Conservation (phyloP, 208 protist genomes). For the Leishmania tropica region DNA sequence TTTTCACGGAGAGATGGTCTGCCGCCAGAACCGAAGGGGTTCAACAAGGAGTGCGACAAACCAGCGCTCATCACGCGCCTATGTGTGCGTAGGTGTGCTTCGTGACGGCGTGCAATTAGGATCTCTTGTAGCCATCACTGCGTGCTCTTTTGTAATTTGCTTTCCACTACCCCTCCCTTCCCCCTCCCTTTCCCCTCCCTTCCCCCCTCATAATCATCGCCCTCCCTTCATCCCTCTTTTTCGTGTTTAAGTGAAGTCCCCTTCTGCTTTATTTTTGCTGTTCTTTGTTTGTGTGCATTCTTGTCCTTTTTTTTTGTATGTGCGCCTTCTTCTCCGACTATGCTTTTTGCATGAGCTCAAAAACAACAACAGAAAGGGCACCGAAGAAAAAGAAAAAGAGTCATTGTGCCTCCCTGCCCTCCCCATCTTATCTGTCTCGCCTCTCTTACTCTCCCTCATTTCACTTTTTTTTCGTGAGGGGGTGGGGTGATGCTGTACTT, state of each 20-base stretch:
- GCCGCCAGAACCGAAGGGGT: background rate
- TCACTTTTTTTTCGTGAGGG: too few relatives aligned
- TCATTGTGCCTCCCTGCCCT: background rate
- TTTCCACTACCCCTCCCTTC: background rate
- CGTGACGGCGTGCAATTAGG: background rate
- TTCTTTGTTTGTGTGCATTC: background rate
- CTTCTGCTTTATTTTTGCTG: background rate
- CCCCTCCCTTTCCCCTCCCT: background rate
- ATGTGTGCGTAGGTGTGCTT: background rate
- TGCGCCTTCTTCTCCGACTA: background rate
- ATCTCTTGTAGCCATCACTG: background rate
- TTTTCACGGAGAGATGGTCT: background rate
- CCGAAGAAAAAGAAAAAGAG: background rate
- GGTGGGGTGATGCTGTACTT: background rate
- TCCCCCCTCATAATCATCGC: too few relatives aligned
- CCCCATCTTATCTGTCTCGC: background rate
- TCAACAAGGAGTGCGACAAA: background rate
- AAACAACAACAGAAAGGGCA: background rate
- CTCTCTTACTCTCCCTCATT: background rate
- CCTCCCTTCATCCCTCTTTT: background rate
- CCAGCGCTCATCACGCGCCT: background rate
- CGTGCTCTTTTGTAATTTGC: background rate
- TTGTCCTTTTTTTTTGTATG: background rate
- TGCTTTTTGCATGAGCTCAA: background rate
- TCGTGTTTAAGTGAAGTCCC: background rate